A percentile compares a stretch with the other conserved stretches of the same genome.
phyloP scores from a whole-genome alignment of 805 yeast genomes.

The Tetrapisispora iriomotensis region DNA sequence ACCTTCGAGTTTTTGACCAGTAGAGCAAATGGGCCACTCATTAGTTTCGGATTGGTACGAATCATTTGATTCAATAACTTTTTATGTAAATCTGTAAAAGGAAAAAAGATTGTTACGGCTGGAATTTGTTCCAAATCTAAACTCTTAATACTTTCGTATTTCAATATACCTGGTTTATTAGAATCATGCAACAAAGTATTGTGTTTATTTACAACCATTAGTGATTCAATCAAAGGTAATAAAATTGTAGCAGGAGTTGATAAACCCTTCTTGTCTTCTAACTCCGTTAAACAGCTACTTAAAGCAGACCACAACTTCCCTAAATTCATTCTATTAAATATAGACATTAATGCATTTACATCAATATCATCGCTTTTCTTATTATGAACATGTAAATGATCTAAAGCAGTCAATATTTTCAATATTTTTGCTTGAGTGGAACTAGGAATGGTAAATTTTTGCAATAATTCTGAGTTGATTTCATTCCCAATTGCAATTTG shows the following conservation, averaged over 20 bases:
- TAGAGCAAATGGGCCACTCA: conserved; percentile 93
- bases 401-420: conserved; percentile 78
- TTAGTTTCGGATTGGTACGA: conserved; percentile 76
- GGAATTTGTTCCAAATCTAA: conserved; percentile 66
- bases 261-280: conserved; percentile 49
- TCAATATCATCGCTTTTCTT: conserved; percentile 17
- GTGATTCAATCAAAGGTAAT: conserved; percentile 78
- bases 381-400: conserved; percentile 54
- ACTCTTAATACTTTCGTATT: conserved; percentile 48
- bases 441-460: conserved; percentile 64
- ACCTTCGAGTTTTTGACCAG: conserved; percentile 81
- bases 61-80: conserved; percentile 87
- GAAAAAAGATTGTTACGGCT: conserved; percentile 66
- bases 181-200: conserved; percentile 39
- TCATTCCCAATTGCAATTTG: conserved; percentile 33
- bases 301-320: conserved; percentile 80
- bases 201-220: conserved; percentile 95
- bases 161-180: conserved; percentile 39
- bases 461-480: conserved; percentile 44
- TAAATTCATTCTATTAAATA: conserved; percentile 60
- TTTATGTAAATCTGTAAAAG: conserved; percentile 83
- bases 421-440: conserved; percentile 86
- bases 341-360: conserved; percentile 40
- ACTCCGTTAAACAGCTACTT: conserved; percentile 55
- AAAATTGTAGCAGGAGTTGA: conserved; percentile 67